Evolutionary conservation across 345 rosid species (phyloP).

Genomic region (Turritis glabra): DNA sequence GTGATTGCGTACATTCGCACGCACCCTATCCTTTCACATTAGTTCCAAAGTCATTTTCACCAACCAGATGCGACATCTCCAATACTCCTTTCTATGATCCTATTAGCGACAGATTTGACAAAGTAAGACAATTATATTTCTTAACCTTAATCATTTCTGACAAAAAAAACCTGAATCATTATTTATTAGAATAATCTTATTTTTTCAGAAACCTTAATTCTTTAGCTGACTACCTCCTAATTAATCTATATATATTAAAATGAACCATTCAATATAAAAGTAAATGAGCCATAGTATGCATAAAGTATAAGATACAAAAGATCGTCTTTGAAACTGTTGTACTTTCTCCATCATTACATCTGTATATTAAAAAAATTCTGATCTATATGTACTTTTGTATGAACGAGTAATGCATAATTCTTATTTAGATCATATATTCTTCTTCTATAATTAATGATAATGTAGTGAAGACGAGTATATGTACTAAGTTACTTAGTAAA

Average conservation of each 20-base stretch:
- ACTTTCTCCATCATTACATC: conserved; percentile 29
- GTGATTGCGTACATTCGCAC: conserved; percentile 36
- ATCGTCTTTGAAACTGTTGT: conserved; percentile 26
- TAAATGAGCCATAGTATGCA: background rate
- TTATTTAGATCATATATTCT: background rate
- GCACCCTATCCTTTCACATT: conserved; percentile 38
- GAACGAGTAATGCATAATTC: conserved; percentile 4
- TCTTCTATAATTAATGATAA: background rate
- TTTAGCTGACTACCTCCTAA: background rate
- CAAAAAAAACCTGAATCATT: conserved; percentile 10
- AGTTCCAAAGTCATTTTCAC: conserved; percentile 43
- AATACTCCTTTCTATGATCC: conserved; percentile 22
- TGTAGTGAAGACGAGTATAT: background rate
- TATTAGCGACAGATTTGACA: conserved; percentile 25
- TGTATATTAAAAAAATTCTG: background rate
- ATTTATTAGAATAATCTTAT: background rate
- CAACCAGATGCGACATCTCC: conserved; percentile 37
- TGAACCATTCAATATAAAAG: background rate
- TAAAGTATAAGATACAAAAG: conserved; percentile 20
- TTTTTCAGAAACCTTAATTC: background rate
- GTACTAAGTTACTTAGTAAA: background rate
- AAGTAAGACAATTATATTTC: conserved; percentile 13
- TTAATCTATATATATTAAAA: background rate
- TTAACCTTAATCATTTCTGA: conserved; percentile 24
- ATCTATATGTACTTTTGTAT: background rate